Conservation (phyloP, 73 alveolate genomes). For the Paraurostyla sp. region DNA sequence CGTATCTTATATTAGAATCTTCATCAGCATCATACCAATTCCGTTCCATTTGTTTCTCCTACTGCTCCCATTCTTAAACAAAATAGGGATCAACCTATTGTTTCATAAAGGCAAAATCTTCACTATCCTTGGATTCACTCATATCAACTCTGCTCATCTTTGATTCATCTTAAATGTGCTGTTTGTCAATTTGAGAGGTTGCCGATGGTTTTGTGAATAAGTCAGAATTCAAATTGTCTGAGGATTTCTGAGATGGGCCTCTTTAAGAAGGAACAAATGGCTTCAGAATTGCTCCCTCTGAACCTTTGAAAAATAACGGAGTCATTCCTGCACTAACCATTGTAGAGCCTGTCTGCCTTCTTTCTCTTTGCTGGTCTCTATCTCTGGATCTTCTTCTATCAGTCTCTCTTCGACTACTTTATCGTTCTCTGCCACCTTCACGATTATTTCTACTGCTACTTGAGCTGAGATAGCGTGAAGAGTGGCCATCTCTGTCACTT, state of each 20-base stretch:
- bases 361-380: neutral
- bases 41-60: slow-evolving; percentile 90
- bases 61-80: slow-evolving; percentile 91
- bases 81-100: slow-evolving; percentile 71
- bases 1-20: slow-evolving; percentile 88
- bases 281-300: slow-evolving; percentile 57
- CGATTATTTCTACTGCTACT: neutral
- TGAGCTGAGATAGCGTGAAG: neutral
- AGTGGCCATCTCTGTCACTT: slow-evolving; percentile 43
- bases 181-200: no score
- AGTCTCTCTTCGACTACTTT: neutral
- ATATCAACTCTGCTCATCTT: slow-evolving; percentile 38
- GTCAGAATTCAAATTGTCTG: neutral
- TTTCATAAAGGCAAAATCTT: slow-evolving; percentile 45
- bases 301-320: slow-evolving; percentile 71
- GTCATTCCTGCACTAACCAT: slow-evolving; percentile 29
- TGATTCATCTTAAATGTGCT: slow-evolving; percentile 27
- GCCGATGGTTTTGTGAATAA: slow-evolving; percentile 1
- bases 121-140: neutral
- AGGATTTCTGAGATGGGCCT: slow-evolving; percentile 32
- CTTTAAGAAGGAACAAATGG: slow-evolving; percentile 45
- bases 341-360: slow-evolving; percentile 28
- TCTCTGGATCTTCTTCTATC: neutral
- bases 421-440: neutral
- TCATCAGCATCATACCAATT: slow-evolving; percentile 98